Conservation (phyloP, 306 rosid genomes). For the Dalbergia oliveri region DNA sequence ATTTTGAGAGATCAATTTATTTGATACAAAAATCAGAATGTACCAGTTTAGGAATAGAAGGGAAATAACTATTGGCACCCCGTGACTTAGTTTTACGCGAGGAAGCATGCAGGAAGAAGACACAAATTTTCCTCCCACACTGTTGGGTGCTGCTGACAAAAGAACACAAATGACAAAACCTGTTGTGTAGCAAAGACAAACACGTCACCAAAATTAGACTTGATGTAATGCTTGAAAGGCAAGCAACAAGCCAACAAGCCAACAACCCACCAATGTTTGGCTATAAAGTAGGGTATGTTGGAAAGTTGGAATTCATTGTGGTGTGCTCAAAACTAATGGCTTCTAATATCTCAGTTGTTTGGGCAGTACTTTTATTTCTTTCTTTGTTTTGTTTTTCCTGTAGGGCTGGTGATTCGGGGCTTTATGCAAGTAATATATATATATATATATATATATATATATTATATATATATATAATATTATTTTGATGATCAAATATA, state of each 20-base stretch:
- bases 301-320: not conserved
- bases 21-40: no score
- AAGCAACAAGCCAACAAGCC: not conserved
- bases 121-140: no score
- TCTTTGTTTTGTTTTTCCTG: not conserved
- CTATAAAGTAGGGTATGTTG: slow-evolving; percentile 40
- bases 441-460: no score
- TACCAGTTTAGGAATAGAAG: no score
- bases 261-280: not conserved
- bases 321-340: slow-evolving; percentile 21
- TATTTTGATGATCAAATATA: no score
- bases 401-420: slow-evolving; percentile 3
- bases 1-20: no score
- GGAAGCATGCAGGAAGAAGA: not conserved
- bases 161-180: slow-evolving; percentile 2
- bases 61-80: no score
- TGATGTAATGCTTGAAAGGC: not conserved
- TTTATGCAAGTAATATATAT: slow-evolving; percentile 19
- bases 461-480: no score
- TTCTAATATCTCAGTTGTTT: slow-evolving; percentile 22
- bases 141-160: not conserved
- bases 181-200: not conserved
- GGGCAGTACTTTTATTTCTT: slow-evolving; percentile 19
- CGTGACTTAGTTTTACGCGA: no score
- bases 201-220: not conserved